Conservation (phyloP, 106 monocot species). For the Posidonia australis region DNA sequence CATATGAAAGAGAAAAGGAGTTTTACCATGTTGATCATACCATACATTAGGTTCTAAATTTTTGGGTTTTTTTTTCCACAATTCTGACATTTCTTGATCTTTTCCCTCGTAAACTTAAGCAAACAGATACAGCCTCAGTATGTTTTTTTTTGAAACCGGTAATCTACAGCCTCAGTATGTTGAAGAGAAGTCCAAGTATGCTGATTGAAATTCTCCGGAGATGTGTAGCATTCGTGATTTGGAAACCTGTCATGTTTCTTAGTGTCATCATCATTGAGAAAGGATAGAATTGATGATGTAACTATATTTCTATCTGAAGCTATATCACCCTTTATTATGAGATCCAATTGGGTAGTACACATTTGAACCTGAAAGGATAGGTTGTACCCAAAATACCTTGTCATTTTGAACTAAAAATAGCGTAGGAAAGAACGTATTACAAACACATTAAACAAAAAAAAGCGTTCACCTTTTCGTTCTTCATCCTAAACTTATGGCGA, state of each 20-base stretch:
- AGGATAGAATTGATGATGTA: neutral
- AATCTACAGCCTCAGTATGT: slow-evolving; percentile 42
- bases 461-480: slow-evolving; percentile 30
- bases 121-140: no score
- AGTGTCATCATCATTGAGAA: slow-evolving; percentile 9
- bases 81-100: slow-evolving; percentile 42
- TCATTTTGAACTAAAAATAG: neutral
- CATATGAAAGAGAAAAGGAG: neutral
- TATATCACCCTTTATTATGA: slow-evolving; percentile 52
- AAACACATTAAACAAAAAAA: neutral
- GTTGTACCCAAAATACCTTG: neutral
- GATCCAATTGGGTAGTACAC: slow-evolving; percentile 34
- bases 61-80: slow-evolving; percentile 46
- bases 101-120: slow-evolving; percentile 32
- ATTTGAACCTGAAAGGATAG: slow-evolving; percentile 30
- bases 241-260: neutral
- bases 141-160: no score
- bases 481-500: slow-evolving; percentile 58
- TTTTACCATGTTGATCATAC: slow-evolving; percentile 73
- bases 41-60: slow-evolving; percentile 43
- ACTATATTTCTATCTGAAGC: slow-evolving; percentile 32
- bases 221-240: slow-evolving; percentile 1
- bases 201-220: slow-evolving; percentile 11
- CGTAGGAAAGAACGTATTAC: neutral
- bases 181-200: slow-evolving; percentile 68